Evolutionary conservation across 202 grass and related monocot genomes (phyloP).

Genomic region (Setaria italica): DNA sequence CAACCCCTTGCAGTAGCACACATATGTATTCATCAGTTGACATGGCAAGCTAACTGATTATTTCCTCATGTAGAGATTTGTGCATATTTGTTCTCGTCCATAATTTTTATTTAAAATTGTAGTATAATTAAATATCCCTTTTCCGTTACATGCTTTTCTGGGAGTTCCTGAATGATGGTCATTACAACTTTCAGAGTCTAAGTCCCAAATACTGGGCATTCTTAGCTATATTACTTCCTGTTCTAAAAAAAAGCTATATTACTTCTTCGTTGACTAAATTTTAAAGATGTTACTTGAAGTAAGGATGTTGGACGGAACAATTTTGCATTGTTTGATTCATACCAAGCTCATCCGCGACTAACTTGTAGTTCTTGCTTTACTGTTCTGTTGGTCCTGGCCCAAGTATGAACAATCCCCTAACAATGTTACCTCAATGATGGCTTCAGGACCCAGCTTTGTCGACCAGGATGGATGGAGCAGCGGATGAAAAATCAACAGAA

Average conservation of each 20-base stretch:
- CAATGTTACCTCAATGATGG: slow-evolving; percentile 3
- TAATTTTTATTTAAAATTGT: not conserved
- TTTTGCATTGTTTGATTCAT: not conserved
- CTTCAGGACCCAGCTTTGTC: slow-evolving; percentile 44
- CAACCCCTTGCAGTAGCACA: not conserved
- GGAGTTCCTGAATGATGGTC: not conserved
- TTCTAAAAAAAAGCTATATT: not conserved
- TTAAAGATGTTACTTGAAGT: slow-evolving; percentile 7
- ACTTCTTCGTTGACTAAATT: not conserved
- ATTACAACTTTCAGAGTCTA: not conserved
- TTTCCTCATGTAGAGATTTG: not conserved
- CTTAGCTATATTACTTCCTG: slow-evolving; percentile 3
- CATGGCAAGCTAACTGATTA: not conserved
- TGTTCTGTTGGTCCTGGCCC: not conserved
- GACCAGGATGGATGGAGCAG: slow-evolving; percentile 25
- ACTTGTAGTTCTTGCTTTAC: no score
- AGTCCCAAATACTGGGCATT: not conserved
- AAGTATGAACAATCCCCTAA: not conserved
- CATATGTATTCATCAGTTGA: not conserved
- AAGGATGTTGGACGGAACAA: not conserved
- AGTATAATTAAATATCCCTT: not conserved
- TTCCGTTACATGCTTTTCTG: not conserved
- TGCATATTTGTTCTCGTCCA: slow-evolving; percentile 4
- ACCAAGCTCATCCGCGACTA: no score
- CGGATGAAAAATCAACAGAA: slow-evolving; percentile 37